Percentiles rank a stretch among this genome's conserved stretches.
Evolutionary conservation across 495 filamentous ascomycete genomes (phyloP).

Genomic region (Tuber umbilicatum): DNA sequence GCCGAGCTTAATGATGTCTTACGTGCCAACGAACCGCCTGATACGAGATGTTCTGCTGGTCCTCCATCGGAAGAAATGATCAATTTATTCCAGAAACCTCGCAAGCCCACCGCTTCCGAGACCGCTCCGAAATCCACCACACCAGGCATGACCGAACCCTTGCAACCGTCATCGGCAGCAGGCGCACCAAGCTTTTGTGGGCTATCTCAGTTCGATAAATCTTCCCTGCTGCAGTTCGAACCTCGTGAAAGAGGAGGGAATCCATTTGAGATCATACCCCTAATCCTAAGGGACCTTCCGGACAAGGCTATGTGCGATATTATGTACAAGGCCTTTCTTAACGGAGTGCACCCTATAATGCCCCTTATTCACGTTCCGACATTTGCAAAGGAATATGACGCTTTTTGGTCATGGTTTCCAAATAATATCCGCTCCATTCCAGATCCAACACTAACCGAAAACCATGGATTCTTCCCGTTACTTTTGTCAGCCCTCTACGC

Average conservation of each 20-base stretch:
- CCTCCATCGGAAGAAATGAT: background rate
- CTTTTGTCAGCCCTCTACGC: constrained; percentile 35
- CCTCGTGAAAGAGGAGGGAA: constrained; percentile 16
- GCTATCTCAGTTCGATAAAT: constrained; percentile 18
- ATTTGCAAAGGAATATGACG: constrained; percentile 25
- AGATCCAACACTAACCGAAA: constrained; percentile 20
- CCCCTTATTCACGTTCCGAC: constrained; percentile 37
- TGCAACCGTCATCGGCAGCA: constrained; percentile 32
- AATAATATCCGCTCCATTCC: constrained; percentile 14
- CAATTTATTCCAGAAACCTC: background rate
- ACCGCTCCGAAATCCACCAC: background rate
- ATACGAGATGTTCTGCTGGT: background rate
- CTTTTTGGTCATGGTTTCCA: constrained; percentile 37
- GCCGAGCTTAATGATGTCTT: constrained; percentile 37
- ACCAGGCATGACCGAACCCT: background rate
- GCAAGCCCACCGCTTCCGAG: background rate
- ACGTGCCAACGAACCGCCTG: background rate
- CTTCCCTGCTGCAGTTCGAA: constrained; percentile 27
- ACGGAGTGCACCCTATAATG: constrained; percentile 38
- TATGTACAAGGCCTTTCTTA: constrained; percentile 34
- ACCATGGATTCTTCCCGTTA: constrained; percentile 31
- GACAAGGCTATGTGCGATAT: constrained; percentile 8
- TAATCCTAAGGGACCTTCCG: constrained; percentile 25
- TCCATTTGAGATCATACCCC: constrained; percentile 17
- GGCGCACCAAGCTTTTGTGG: background rate